These are phyloP conservation scores for Penicillium rolfsii DNA, from an alignment of 2,329 filamentous ascomycete genomes.

Conservation along the genomic window DNA sequence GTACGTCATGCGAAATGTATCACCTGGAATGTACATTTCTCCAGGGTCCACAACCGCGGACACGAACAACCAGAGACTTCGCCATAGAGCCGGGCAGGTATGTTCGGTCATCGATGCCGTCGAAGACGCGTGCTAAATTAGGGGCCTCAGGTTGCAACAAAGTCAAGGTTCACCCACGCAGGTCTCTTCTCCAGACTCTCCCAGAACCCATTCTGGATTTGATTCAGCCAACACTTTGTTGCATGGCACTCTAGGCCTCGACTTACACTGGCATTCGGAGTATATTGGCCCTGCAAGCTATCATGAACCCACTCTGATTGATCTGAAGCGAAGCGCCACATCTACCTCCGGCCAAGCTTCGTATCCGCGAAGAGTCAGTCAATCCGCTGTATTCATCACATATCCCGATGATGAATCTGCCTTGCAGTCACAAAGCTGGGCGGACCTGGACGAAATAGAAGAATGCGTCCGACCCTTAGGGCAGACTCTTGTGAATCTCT, in stretches of 20 bases:
- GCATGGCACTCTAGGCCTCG: constrained; percentile 5
- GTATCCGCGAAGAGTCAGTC: constrained; percentile 2
- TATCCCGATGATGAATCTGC: constrained; percentile 8
- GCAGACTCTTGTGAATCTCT: constrained; percentile 75
- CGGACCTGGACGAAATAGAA: constrained; percentile 57
- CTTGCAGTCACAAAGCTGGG: constrained; percentile 12
- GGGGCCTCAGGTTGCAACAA: background rate
- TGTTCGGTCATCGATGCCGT: background rate
- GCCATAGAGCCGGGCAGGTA: background rate
- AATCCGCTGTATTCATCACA: background rate
- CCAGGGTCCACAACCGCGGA: constrained; percentile 5
- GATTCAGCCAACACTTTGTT: constrained; percentile 1
- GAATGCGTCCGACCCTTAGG: constrained; percentile 75
- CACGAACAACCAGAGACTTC: background rate
- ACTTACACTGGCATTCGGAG: background rate
- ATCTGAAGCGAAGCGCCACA: background rate
- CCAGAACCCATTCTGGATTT: background rate
- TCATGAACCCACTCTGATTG: constrained; percentile 6
- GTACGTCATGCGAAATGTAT: constrained; percentile 9
- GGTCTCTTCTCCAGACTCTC: background rate
- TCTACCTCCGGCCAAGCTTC: background rate
- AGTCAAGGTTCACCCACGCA: background rate
- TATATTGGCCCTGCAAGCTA: constrained; percentile 8
- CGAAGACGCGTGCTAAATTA: background rate
- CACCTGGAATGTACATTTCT: constrained; percentile 12